phyloP scores from a whole-genome alignment of 2,329 filamentous ascomycete genomes.

The Stagonosporopsis rhizophila region DNA sequence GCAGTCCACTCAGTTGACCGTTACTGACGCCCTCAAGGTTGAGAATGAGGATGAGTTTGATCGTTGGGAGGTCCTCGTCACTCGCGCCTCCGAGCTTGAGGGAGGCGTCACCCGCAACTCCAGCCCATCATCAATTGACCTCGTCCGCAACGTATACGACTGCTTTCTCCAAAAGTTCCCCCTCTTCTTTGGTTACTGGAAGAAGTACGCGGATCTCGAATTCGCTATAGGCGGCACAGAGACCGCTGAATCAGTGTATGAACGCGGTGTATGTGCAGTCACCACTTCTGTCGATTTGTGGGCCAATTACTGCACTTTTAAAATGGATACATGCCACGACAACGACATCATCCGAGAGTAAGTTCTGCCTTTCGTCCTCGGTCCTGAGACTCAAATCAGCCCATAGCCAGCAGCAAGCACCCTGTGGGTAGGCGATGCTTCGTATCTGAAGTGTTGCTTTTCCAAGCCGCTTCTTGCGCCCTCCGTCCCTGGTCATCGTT shows the following conservation, averaged over 20 bases:
- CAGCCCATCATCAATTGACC: constrained; percentile 88
- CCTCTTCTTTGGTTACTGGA: constrained; percentile 97
- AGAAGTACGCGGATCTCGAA: constrained; percentile 97
- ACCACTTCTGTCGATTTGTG: constrained; percentile 94
- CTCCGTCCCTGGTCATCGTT: constrained; percentile 42
- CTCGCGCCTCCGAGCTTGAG: constrained; percentile 82
- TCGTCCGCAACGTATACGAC: constrained; percentile 87
- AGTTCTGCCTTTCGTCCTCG: constrained; percentile 63
- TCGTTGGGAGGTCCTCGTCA: constrained; percentile 90
- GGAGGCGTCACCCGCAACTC: constrained; percentile 96
- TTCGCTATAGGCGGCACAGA: constrained; percentile 97
- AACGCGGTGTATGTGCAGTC: constrained; percentile 92
- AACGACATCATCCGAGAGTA: constrained; percentile 98
- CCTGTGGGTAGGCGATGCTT: constrained; percentile 24
- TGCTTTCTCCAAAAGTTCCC: constrained; percentile 94
- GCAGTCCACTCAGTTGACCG: background rate
- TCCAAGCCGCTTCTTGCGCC: constrained; percentile 43
- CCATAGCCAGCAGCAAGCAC: constrained; percentile 33
- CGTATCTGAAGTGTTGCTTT: constrained; percentile 30
- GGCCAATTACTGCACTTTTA: constrained; percentile 97
- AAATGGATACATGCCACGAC: constrained; percentile 96
- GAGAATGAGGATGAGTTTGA: constrained; percentile 90
- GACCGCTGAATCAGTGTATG: constrained; percentile 97
- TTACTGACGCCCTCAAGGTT: constrained; percentile 51
- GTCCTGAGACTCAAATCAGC: constrained; percentile 37